These are phyloP conservation scores for Calendula officinalis DNA, from an alignment of 129 eudicot genomes.

Conservation along the genomic window DNA sequence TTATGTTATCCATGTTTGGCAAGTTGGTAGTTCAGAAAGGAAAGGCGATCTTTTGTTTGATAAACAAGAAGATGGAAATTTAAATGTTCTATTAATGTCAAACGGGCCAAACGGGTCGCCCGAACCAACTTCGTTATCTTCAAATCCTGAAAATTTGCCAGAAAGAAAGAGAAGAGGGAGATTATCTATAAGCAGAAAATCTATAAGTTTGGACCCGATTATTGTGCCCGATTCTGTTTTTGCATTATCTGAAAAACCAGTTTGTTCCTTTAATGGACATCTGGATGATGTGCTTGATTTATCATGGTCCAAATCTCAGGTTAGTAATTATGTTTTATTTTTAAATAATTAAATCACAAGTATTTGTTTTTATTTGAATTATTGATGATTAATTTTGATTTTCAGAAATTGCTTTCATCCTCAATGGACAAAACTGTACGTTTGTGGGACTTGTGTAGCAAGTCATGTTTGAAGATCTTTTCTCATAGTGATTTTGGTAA, in stretches of 20 bases:
- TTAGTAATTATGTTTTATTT: slow-evolving; percentile 33
- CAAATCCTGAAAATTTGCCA: slow-evolving; percentile 45
- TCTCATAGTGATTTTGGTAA: slow-evolving; percentile 99
- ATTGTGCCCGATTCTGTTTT: slow-evolving; percentile 80
- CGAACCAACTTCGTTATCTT: slow-evolving; percentile 62
- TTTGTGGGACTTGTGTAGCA: slow-evolving; percentile 87
- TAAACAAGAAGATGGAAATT: slow-evolving; percentile 83
- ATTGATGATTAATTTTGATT: slow-evolving; percentile 7
- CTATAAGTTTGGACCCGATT: slow-evolving; percentile 78
- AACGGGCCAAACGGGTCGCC: slow-evolving; percentile 89
- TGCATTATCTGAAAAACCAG: slow-evolving; percentile 82
- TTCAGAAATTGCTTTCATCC: slow-evolving; percentile 93
- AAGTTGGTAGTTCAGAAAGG: slow-evolving; percentile 76
- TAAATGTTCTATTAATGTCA: slow-evolving; percentile 55
- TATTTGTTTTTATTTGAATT: not conserved
- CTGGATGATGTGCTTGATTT: slow-evolving; percentile 83
- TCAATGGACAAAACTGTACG: slow-evolving; percentile 99
- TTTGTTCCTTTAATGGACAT: slow-evolving; percentile 89
- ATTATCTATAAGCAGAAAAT: slow-evolving; percentile 79
- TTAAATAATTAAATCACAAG: not conserved
- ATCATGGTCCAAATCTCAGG: slow-evolving; percentile 99
- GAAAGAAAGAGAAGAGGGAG: slow-evolving; percentile 93
- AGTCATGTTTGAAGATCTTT: slow-evolving; percentile 84
- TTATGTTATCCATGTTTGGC: slow-evolving; percentile 84
- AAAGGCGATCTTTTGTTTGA: slow-evolving; percentile 89